phyloP scores from a whole-genome alignment of 2,329 filamentous ascomycete genomes.

The Aspergillus sp. region DNA sequence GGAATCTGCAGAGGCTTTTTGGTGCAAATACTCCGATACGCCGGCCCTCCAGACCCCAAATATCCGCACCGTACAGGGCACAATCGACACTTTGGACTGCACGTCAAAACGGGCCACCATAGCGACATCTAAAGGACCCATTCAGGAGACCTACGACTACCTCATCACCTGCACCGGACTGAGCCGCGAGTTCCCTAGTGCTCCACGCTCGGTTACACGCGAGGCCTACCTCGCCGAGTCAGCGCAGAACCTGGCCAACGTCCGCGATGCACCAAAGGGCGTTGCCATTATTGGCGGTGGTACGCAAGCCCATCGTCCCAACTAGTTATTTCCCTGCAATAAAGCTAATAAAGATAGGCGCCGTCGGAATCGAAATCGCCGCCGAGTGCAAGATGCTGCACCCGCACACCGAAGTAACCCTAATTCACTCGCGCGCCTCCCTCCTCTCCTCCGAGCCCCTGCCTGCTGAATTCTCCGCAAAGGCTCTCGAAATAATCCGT shows the following conservation, averaged over 20 bases:
- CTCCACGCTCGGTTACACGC: conserved; percentile 60
- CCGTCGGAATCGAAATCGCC: conserved; percentile 80
- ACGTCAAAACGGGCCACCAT: conserved; percentile 60
- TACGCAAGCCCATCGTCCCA: conserved; percentile 18
- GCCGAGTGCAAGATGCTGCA: conserved; percentile 70
- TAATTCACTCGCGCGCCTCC: conserved; percentile 70
- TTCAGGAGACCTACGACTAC: conserved; percentile 63
- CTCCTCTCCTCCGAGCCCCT: conserved; percentile 73
- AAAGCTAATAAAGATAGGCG: conserved; percentile 46
- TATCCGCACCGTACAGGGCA: conserved; percentile 66
- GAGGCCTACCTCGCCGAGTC: conserved; percentile 29
- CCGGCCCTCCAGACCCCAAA: conserved; percentile 63
- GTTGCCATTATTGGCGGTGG: conserved; percentile 73
- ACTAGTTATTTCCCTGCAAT: no score
- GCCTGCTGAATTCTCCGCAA: conserved; percentile 64
- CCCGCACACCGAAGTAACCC: conserved; percentile 65
- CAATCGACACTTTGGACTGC: conserved; percentile 60
- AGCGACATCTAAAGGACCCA: conserved; percentile 44
- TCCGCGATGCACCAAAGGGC: conserved; percentile 49
- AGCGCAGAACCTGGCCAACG: conserved; percentile 24
- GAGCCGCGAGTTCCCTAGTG: conserved; percentile 68
- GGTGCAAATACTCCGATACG: conserved; percentile 68
- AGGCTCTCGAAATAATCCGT: conserved; percentile 57
- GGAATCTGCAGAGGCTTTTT: conserved; percentile 65
- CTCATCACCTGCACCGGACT: conserved; percentile 72